Conservation (phyloP, 805 yeast genomes). For the Hermanozyma aechmeae region DNA sequence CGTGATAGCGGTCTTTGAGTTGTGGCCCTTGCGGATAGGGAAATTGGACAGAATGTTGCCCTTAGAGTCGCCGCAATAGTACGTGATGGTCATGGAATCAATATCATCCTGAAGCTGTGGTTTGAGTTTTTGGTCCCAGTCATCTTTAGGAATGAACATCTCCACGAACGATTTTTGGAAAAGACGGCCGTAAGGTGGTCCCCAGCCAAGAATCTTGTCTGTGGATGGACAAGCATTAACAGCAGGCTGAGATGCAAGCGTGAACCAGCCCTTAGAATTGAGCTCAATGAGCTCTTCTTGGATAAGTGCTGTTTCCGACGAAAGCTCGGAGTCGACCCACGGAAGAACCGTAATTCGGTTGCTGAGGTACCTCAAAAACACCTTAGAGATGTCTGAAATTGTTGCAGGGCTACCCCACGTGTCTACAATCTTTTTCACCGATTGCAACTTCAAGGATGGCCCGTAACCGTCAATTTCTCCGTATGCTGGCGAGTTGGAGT, state of each 20-base stretch:
- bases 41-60: conserved; percentile 57
- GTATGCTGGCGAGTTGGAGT: conserved; percentile 90
- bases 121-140: conserved; percentile 53
- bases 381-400: conserved; percentile 47
- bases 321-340: conserved; percentile 82
- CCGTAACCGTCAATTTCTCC: conserved; percentile 99
- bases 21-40: conserved; percentile 23
- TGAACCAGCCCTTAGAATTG: conserved; percentile 67
- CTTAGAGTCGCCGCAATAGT: conserved; percentile 59
- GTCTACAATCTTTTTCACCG: conserved; percentile 51
- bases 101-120: conserved; percentile 36
- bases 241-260: conserved; percentile 95
- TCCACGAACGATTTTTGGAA: conserved; percentile 90
- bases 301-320: conserved; percentile 84
- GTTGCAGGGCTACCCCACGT: conserved; percentile 76
- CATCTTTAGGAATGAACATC: conserved; percentile 62
- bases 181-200: conserved; percentile 79
- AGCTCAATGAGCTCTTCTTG: conserved; percentile 83
- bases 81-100: conserved; percentile 48
- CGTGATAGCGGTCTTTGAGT: conserved; percentile 73
- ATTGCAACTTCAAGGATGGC: conserved; percentile 70
- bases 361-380: conserved; percentile 66
- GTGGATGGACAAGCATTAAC: conserved; percentile 67
- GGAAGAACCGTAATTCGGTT: conserved; percentile 75
- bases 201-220: conserved; percentile 97